These are phyloP conservation scores for Fraxinus ornus DNA, from an alignment of 305 asterid genomes.

Conservation along the genomic window DNA sequence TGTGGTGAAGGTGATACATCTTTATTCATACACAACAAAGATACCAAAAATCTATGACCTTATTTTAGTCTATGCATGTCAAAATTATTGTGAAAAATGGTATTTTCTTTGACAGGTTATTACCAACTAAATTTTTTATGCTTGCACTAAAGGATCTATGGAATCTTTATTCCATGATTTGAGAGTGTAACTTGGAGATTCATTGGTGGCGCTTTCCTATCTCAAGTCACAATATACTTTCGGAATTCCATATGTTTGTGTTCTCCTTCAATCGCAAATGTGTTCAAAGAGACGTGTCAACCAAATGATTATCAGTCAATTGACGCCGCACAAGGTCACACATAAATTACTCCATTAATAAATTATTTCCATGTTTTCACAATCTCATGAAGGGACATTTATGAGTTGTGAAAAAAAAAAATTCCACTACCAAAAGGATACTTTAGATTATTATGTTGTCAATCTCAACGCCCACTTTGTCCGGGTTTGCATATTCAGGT, in stretches of 20 bases:
- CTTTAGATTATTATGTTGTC: not conserved
- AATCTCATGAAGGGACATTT: not conserved
- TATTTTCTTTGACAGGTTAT: not conserved
- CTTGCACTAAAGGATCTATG: not conserved
- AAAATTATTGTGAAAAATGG: not conserved
- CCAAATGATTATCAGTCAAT: not conserved
- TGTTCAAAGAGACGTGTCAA: not conserved
- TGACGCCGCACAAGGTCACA: not conserved
- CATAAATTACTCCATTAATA: not conserved
- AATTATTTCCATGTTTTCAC: not conserved
- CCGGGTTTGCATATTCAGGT: not conserved
- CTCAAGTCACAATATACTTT: not conserved
- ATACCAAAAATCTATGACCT: not conserved
- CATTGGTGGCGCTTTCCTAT: not conserved
- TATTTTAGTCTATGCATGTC: not conserved
- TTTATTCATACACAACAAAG: not conserved
- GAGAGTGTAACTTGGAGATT: not conserved
- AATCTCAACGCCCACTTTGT: not conserved
- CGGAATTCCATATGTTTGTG: not conserved
- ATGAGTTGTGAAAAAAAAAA: not conserved
- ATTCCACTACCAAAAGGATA: not conserved
- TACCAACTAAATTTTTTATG: not conserved
- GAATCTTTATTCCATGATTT: not conserved
- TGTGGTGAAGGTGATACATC: not conserved
- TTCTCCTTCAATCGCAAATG: not conserved